phyloP scores from a whole-genome alignment of 2,329 filamentous ascomycete species.

The Neofusicoccum laricinum region DNA sequence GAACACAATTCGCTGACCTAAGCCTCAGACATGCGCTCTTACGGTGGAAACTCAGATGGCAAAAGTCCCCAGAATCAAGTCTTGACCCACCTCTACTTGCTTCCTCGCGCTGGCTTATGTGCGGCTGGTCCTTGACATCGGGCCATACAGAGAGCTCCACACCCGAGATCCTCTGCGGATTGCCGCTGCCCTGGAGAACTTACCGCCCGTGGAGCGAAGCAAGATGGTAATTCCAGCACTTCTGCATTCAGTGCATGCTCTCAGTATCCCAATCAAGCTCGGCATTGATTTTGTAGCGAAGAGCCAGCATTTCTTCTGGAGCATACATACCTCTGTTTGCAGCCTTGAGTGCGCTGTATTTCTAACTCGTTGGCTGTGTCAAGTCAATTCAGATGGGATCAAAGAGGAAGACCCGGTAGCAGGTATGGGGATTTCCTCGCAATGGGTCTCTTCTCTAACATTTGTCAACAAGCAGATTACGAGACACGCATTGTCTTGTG shows the following conservation, averaged over 20 bases:
- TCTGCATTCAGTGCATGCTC: constrained; percentile 53
- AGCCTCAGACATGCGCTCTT: constrained; percentile 26
- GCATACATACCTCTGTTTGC: constrained; percentile 55
- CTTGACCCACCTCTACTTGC: constrained; percentile 45
- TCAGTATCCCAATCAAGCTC: constrained; percentile 55
- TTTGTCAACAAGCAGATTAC: constrained; percentile 19
- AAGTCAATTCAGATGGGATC: constrained; percentile 21
- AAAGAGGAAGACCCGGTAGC: constrained; percentile 19
- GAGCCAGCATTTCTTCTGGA: constrained; percentile 58
- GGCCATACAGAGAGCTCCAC: constrained; percentile 43
- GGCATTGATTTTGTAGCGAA: constrained; percentile 55
- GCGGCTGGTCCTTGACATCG: constrained; percentile 46
- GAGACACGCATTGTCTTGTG: constrained; percentile 48
- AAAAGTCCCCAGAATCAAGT: constrained; percentile 34
- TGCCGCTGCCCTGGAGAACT: constrained; percentile 36
- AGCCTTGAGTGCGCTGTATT: constrained; percentile 55
- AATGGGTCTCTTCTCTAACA: not conserved
- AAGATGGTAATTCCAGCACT: constrained; percentile 50
- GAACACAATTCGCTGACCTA: not conserved
- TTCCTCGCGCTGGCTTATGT: constrained; percentile 48
- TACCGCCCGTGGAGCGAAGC: constrained; percentile 46
- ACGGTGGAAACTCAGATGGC: constrained; percentile 35
- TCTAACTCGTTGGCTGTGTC: constrained; percentile 49
- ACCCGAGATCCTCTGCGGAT: constrained; percentile 43
- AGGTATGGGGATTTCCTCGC: constrained; percentile 17